phyloP scores from a whole-genome alignment of 2,329 filamentous ascomycete species.

The Aquanectria penicillioides region DNA sequence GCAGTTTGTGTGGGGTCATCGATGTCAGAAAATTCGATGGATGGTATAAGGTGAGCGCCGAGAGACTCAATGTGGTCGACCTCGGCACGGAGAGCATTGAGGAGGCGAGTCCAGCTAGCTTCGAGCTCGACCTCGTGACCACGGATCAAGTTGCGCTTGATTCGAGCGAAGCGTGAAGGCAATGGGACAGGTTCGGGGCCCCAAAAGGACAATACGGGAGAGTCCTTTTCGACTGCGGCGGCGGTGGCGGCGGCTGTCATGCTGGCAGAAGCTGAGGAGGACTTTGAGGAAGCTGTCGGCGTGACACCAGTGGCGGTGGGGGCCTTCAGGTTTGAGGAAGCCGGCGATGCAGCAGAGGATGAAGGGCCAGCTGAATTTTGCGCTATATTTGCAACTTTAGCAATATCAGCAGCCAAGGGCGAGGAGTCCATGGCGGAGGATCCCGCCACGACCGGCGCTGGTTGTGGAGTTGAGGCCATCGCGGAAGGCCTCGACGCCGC shows the following conservation, averaged over 20 bases:
- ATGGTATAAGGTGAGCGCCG: slow-evolving; percentile 64
- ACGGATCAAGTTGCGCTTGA: slow-evolving; percentile 64
- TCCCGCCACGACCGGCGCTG: background rate
- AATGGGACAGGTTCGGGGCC: slow-evolving; percentile 67
- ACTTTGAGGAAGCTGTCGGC: slow-evolving; percentile 3
- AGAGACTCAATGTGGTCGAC: slow-evolving; percentile 61
- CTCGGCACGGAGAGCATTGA: slow-evolving; percentile 61
- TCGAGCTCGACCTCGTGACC: slow-evolving; percentile 65
- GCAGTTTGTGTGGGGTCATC: slow-evolving; percentile 58
- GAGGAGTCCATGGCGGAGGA: slow-evolving; percentile 3
- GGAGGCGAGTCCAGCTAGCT: slow-evolving; percentile 64
- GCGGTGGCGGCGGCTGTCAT: slow-evolving; percentile 26
- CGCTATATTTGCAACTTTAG: slow-evolving; percentile 16
- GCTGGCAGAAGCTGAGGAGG: slow-evolving; percentile 22
- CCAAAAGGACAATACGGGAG: slow-evolving; percentile 66
- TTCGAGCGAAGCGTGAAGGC: slow-evolving; percentile 65
- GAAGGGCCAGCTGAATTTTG: slow-evolving; percentile 9
- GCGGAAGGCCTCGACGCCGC: background rate
- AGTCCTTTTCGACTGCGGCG: slow-evolving; percentile 51
- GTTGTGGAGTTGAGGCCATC: background rate
- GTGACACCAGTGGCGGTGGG: background rate
- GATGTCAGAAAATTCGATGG: slow-evolving; percentile 64
- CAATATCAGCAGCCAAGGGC: slow-evolving; percentile 7
- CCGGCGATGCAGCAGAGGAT: background rate
- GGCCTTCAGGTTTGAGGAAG: slow-evolving; percentile 6